phyloP scores from a whole-genome alignment of 192 early-diverging fungal species.

The Entomortierella lignicola region DNA sequence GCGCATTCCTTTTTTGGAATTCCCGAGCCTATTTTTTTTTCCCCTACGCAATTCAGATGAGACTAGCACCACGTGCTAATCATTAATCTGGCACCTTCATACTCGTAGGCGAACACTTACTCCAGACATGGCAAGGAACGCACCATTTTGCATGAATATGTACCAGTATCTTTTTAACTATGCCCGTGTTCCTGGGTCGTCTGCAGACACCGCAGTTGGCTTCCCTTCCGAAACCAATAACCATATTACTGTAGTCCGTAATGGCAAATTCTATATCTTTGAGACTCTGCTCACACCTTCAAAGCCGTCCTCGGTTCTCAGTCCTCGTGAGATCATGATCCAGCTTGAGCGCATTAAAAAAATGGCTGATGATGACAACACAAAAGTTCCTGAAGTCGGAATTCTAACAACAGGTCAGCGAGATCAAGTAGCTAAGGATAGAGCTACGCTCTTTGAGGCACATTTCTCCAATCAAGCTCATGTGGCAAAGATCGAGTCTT shows the following conservation, averaged over 20 bases:
- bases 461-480: slow-evolving; percentile 69
- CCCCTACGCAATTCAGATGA: not conserved
- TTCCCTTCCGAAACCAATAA: slow-evolving; percentile 71
- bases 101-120: slow-evolving; percentile 68
- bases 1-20: slow-evolving; percentile 41
- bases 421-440: slow-evolving; percentile 65
- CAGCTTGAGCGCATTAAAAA: slow-evolving; percentile 78
- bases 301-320: slow-evolving; percentile 52
- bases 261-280: slow-evolving; percentile 82
- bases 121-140: slow-evolving; percentile 76
- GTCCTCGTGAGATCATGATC: slow-evolving; percentile 57
- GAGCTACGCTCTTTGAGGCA: slow-evolving; percentile 67
- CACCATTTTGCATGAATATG: slow-evolving; percentile 83
- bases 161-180: slow-evolving; percentile 89
- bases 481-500: slow-evolving; percentile 77
- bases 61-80: not conserved
- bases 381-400: slow-evolving; percentile 63
- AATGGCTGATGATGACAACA: slow-evolving; percentile 62
- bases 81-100: not conserved
- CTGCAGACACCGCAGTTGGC: slow-evolving; percentile 73
- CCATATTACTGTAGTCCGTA: slow-evolving; percentile 79
- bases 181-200: slow-evolving; percentile 76
- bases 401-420: slow-evolving; percentile 66
- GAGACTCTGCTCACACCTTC: slow-evolving; percentile 61
- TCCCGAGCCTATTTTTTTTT: slow-evolving; percentile 13